These are phyloP conservation scores for Mycena latifolia DNA, from an alignment of 768 basidiomycete genomes.

Conservation along the genomic window DNA sequence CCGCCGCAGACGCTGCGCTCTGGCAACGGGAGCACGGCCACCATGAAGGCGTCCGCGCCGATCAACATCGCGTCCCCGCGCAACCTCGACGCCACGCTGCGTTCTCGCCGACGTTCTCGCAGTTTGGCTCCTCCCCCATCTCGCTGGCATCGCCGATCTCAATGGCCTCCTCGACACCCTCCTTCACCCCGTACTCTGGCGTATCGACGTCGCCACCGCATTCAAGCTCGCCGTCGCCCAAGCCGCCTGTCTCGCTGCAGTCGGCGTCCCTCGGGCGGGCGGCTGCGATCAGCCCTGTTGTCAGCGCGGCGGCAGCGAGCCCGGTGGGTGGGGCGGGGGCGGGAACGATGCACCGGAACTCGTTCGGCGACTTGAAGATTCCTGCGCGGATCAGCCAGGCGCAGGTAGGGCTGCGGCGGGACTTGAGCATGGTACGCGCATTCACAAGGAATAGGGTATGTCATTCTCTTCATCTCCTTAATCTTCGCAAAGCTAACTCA, in stretches of 20 bases:
- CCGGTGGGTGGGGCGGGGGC: slow-evolving; percentile 34
- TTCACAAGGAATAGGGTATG: slow-evolving; percentile 88
- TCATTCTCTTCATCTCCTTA: slow-evolving; percentile 34
- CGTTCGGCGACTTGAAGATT: slow-evolving; percentile 80
- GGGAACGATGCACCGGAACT: slow-evolving; percentile 61
- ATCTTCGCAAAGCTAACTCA: slow-evolving; percentile 28
- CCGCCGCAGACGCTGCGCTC: slow-evolving; percentile 47
- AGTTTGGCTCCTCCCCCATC: slow-evolving; percentile 55
- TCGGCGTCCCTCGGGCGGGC: slow-evolving; percentile 55
- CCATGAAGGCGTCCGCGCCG: slow-evolving; percentile 30
- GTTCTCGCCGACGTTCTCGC: slow-evolving; percentile 63
- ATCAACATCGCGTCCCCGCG: slow-evolving; percentile 27
- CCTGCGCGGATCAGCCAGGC: slow-evolving; percentile 82
- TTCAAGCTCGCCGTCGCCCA: slow-evolving; percentile 29
- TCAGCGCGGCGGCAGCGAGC: slow-evolving; percentile 31
- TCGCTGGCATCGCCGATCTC: slow-evolving; percentile 32
- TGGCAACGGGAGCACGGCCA: slow-evolving; percentile 23
- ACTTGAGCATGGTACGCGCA: slow-evolving; percentile 86
- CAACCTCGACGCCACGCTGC: slow-evolving; percentile 9
- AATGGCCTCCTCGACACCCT: slow-evolving; percentile 34
- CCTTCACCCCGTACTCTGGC: slow-evolving; percentile 32
- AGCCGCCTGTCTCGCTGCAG: slow-evolving; percentile 45
- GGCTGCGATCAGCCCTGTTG: slow-evolving; percentile 35
- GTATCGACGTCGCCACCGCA: slow-evolving; percentile 30
- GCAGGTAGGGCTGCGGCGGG: slow-evolving; percentile 80